Evolutionary conservation across 352 stramenopile species (phyloP).

Genomic region (Globisporangium irregulare): DNA sequence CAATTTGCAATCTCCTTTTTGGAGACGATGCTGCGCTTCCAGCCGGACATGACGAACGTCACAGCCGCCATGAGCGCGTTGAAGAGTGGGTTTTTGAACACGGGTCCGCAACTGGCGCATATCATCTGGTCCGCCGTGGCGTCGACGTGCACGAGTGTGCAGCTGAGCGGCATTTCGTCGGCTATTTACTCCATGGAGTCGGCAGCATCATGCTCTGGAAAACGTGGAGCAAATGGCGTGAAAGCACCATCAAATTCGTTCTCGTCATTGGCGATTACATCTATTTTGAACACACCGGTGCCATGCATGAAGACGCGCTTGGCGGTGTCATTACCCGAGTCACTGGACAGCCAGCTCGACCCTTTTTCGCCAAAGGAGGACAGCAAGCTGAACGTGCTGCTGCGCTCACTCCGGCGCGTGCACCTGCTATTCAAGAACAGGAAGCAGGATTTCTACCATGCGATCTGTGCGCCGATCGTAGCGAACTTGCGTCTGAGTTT

Average conservation of each 20-base stretch:
- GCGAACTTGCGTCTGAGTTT: conserved; percentile 46
- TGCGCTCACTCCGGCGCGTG: conserved; percentile 56
- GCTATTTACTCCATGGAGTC: conserved; percentile 56
- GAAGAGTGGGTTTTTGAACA: conserved; percentile 73
- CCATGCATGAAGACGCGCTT: conserved; percentile 59
- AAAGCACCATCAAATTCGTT: conserved; percentile 32
- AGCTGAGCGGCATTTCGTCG: conserved; percentile 69
- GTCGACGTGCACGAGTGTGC: conserved; percentile 57
- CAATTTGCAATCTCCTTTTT: conserved; percentile 71
- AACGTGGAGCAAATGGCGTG: conserved; percentile 10
- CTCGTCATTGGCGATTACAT: conserved; percentile 68
- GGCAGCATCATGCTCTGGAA: conserved; percentile 17
- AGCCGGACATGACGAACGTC: conserved; percentile 56
- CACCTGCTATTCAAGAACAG: conserved; percentile 55
- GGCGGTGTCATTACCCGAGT: conserved; percentile 63
- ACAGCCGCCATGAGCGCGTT: conserved; percentile 47
- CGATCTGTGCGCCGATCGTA: conserved; percentile 46
- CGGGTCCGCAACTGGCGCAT: conserved; percentile 62
- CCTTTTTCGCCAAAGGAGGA: conserved; percentile 75
- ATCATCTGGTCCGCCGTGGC: conserved; percentile 75
- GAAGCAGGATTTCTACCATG: conserved; percentile 47
- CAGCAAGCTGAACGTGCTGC: conserved; percentile 67
- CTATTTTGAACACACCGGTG: conserved; percentile 50
- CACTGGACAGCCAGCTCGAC: conserved; percentile 62
- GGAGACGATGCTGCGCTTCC: conserved; percentile 63